phyloP scores from a whole-genome alignment of 225 moss, liverwort and hornwort genomes.

The Physcomitrium patens region DNA sequence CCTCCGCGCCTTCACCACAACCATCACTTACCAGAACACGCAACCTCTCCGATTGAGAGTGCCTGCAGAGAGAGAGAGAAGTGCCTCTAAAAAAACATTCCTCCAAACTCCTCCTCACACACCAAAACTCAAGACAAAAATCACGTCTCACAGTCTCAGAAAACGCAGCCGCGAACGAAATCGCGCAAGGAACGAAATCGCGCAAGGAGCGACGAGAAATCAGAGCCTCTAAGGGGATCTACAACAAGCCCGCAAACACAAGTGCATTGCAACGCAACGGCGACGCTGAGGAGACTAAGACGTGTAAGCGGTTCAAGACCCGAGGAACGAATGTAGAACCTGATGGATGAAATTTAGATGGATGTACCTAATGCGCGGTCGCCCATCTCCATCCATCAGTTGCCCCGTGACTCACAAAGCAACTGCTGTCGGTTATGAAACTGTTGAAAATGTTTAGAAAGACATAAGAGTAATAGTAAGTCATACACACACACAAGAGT shows the following conservation, averaged over 20 bases:
- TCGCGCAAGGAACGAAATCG: neutral
- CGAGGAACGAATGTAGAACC: constrained; percentile 23
- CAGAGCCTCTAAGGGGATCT: neutral
- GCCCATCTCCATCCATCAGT: too few relatives aligned
- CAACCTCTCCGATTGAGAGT: constrained; percentile 3
- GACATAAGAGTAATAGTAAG: too few relatives aligned
- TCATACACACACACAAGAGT: too few relatives aligned
- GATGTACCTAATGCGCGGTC: neutral
- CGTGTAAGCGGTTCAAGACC: constrained; percentile 19
- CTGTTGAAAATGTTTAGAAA: too few relatives aligned
- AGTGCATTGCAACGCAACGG: constrained; percentile 34
- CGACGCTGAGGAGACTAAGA: constrained; percentile 26
- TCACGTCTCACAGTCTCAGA: constrained; percentile 2
- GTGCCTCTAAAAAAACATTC: neutral
- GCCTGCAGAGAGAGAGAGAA: too few relatives aligned
- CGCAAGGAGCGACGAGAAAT: neutral
- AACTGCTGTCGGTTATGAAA: too few relatives aligned
- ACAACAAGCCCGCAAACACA: neutral
- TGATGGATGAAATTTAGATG: neutral
- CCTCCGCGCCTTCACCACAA: neutral
- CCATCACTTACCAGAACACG: constrained; percentile 36
- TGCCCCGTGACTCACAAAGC: too few relatives aligned
- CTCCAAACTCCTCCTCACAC: neutral
- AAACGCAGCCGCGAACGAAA: neutral
- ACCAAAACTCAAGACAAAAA: constrained; percentile 9